These are phyloP conservation scores for Irpex sp. DNA, from an alignment of 1,284 basidiomycete species.

Conservation along the genomic window DNA sequence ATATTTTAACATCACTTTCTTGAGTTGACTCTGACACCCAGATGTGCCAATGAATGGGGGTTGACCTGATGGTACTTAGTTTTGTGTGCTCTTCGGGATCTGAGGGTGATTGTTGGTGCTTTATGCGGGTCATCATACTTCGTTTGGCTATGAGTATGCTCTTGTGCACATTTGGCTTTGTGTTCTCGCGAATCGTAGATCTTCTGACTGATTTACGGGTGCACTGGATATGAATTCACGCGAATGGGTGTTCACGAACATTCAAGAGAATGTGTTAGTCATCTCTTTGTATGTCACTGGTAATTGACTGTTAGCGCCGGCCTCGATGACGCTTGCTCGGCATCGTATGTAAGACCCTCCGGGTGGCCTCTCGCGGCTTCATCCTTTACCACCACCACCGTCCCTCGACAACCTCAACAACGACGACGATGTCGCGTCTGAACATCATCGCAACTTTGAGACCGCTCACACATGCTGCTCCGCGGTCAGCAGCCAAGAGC, in stretches of 20 bases:
- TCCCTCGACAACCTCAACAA: background rate
- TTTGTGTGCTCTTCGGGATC: too few relatives aligned
- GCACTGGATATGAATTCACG: background rate
- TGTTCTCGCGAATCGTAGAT: background rate
- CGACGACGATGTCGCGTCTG: constrained; percentile 9
- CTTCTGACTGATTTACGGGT: background rate
- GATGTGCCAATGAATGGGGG: background rate
- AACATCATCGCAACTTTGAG: constrained; percentile 9
- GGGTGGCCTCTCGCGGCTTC: background rate
- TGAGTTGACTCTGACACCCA: background rate
- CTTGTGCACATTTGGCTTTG: background rate
- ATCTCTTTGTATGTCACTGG: background rate
- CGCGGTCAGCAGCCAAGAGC: constrained; percentile 10
- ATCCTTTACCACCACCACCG: constrained; percentile 4
- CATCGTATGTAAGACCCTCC: background rate
- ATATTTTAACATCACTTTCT: background rate
- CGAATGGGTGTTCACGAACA: background rate
- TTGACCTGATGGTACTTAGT: background rate
- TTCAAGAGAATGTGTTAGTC: background rate
- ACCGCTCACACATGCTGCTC: constrained; percentile 19
- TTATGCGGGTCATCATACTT: background rate
- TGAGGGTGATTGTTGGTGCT: background rate
- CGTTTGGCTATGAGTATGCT: background rate
- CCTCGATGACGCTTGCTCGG: background rate
- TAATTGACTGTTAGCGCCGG: background rate